Base-by-base conservation (phyloP, 2,329 filamentous ascomycete species). In the Hymenoscyphus repandus region DNA sequence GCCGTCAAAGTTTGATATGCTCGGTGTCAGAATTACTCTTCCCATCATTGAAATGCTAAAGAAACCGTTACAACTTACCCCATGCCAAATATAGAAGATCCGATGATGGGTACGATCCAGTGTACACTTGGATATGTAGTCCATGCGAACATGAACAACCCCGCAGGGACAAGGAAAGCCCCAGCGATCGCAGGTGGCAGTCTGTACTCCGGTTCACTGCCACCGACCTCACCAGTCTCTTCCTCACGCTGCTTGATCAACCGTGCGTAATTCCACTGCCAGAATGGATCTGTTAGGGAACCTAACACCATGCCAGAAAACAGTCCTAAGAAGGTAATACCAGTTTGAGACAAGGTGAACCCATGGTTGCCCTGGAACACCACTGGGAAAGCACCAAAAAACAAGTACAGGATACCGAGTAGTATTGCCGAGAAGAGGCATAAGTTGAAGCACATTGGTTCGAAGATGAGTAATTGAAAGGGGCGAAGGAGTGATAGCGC, bases 81-180 rank as follows among this genome's bases (percentile, higher is more conserved):
- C 65, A 76, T 72, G 52, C 83, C 86, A 69, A 90, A 91, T 38
- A 90, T 72, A 36, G 68, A 75, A 30, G 82, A 86, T 17, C 84
- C 86, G 68, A 90, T 83, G 58, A 90, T 84, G 22, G 86, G 85
- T 42, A 83, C 76, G 54, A 88, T 86, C 83, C 83, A 92, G 69
- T 89, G 85, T 44, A 96, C 79, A 60, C 69, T 77, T 2, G 83
- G 68, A 66, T 83, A 90, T 13, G 86, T 86, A 5, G 88, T 90
- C 87, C 90, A 96, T 18, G 82, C 89, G 69, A 96, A 96, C 71
- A 88, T 86, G 68, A 96, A 95, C 13, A 97, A 71, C 6, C 89
- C 88, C 50, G 87, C 73, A 5, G 90, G 88, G 31, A 93, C 88
- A 9, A 95, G 69, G 38, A 90, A 69, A 1, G 83, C 83, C n/a